These are phyloP conservation scores for Aspergillus sergii DNA, from an alignment of 2,329 filamentous ascomycete species.

Conservation along the genomic window DNA sequence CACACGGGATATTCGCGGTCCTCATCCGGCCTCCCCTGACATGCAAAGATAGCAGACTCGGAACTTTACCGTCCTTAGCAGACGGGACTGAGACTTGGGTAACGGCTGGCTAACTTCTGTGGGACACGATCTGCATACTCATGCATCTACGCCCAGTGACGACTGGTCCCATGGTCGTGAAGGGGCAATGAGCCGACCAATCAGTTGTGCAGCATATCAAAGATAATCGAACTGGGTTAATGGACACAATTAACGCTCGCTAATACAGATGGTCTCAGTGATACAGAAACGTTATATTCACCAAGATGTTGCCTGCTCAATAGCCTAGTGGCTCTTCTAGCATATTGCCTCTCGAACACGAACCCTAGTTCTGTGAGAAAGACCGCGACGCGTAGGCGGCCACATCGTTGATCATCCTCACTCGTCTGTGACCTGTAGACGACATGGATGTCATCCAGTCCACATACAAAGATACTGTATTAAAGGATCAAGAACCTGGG, in stretches of 20 bases:
- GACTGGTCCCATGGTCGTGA: not conserved
- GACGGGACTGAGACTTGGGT: not conserved
- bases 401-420: not conserved
- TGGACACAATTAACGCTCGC: not conserved
- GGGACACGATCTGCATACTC: not conserved
- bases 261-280: too few relatives aligned
- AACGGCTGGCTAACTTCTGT: not conserved
- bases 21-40: not conserved
- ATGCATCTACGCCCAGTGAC: not conserved
- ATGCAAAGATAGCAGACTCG: not conserved
- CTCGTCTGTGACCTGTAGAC: too few relatives aligned
- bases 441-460: not conserved
- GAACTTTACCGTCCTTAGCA: not conserved
- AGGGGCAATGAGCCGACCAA: not conserved
- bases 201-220: not conserved
- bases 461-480: not conserved
- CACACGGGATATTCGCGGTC: not conserved
- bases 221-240: not conserved
- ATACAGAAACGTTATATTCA: not conserved
- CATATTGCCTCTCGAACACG: not conserved
- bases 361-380: not conserved
- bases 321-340: not conserved
- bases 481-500: not conserved
- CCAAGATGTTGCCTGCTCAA: not conserved
- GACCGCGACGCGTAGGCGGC: too few relatives aligned